Evolutionary conservation across 805 yeast species (phyloP), one percentile per base, ranked within the genome.

Genomic region (Schizosaccharomyces octosporus): DNA sequence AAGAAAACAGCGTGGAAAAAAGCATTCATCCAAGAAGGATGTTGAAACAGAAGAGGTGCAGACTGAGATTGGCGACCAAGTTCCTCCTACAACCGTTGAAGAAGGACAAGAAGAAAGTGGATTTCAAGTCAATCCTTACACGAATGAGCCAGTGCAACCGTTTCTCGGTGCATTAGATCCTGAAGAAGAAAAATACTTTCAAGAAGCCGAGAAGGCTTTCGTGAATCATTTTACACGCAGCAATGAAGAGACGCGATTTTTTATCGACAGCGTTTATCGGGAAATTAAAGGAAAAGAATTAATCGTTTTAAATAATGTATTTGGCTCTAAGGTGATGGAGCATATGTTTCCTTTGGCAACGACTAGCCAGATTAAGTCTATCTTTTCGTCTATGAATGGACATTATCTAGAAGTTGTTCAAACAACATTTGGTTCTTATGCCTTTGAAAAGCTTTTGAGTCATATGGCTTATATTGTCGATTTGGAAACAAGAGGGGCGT

Each of bases 391-490:
- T 0, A 84, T 87, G 67, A 75, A 75, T 57, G 87, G 85, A 17
- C 84, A 84, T 65, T 85, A 85, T 66, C 79, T 79, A 19, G 79
- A 83, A 21, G 74, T 88, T 65, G 79, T 90, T 3, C 81, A 81
- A 66, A 96, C 90, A 68, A 89, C 88, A 69, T 90, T 87, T 69
- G 82, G 95, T 1, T 89, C 97, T 0, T 97, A 90, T 71, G 94
- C 90, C 63, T 75, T 88, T 62, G 97, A 90, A 71, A 85, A 97
- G 0, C 75, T 87, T 48, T 71, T 89, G 42, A 84, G 84, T 39
- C 76, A 90, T 69, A 71, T 81, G 61, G 90, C 95, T 2, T 80
- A 85, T 0, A 69, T 84, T 62, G 76, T 85, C 15, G 95, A 86
- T 69, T 80, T 81, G 65, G 95, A 87, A 57, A 70, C 64, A 2